These are phyloP conservation scores for Solanum corneliomulleri DNA, from an alignment of 257 asterid genomes.

Conservation along the genomic window DNA sequence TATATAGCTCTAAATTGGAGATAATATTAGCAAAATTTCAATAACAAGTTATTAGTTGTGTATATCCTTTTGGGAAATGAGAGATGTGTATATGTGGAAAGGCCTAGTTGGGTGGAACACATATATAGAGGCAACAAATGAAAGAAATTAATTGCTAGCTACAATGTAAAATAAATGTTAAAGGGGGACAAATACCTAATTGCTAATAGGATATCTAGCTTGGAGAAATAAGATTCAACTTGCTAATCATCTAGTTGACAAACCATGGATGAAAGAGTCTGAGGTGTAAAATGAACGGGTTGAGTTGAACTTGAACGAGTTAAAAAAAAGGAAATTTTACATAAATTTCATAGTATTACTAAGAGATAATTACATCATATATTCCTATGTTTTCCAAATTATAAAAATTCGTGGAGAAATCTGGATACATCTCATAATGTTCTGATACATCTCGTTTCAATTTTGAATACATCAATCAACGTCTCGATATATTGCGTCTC, in stretches of 20 bases:
- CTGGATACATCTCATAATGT: no score
- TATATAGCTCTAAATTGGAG: background rate
- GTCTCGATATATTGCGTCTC: accelerated
- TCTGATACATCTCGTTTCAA: accelerated
- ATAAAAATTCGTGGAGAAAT: no score
- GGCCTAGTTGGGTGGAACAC: background rate
- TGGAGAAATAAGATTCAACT: background rate
- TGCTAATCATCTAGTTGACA: background rate
- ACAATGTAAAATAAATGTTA: background rate
- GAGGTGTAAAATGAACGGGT: background rate
- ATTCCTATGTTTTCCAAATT: no score
- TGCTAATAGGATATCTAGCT: background rate
- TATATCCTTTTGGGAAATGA: background rate
- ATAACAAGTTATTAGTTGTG: background rate
- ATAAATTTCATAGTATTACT: background rate
- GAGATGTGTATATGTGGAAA: background rate
- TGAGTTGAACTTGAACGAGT: background rate
- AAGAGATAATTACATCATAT: background rate
- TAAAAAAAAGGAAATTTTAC: no score
- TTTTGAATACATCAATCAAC: background rate
- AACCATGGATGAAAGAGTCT: background rate
- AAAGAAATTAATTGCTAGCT: background rate
- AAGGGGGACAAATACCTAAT: background rate
- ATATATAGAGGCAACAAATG: background rate
- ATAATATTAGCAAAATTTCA: background rate